Evolutionary conservation across 225 moss, liverwort and hornwort genomes (phyloP).

Genomic region (Asterella californica): DNA sequence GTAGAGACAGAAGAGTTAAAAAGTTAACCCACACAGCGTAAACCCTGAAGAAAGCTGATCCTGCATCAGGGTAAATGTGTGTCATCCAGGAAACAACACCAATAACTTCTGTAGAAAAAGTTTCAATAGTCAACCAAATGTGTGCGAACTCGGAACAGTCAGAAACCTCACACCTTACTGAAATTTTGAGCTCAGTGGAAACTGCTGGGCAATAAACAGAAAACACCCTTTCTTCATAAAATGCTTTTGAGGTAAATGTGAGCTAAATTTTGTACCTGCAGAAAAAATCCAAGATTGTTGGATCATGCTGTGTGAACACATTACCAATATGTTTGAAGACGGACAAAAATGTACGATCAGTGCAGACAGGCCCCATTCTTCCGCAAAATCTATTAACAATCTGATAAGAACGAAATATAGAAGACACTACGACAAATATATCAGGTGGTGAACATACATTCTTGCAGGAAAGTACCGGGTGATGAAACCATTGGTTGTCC

Average conservation of each 20-base stretch:
- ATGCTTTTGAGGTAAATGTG: constrained; percentile 66
- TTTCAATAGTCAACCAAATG: not conserved
- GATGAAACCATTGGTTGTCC: constrained; percentile 99
- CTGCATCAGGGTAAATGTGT: no score
- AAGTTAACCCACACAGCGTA: not conserved
- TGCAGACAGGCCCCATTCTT: no score
- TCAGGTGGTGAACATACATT: constrained; percentile 44
- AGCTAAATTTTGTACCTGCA: constrained; percentile 87
- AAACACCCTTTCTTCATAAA: constrained; percentile 91
- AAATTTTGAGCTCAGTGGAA: constrained; percentile 89
- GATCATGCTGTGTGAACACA: not conserved
- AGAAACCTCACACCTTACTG: constrained; percentile 58
- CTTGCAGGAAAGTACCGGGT: constrained; percentile 97
- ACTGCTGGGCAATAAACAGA: constrained; percentile 89
- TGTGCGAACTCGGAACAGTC: not conserved
- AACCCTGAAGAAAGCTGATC: not conserved
- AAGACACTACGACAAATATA: no score
- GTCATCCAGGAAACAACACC: not conserved
- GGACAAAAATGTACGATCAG: no score
- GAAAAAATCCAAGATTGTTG: constrained; percentile 1
- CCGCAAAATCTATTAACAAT: no score
- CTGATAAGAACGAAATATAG: not conserved
- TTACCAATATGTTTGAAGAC: no score
- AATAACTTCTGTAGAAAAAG: not conserved
- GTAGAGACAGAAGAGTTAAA: not conserved